phyloP scores from a whole-genome alignment of 352 stramenopile genomes.

The Phytopythium vexans region DNA sequence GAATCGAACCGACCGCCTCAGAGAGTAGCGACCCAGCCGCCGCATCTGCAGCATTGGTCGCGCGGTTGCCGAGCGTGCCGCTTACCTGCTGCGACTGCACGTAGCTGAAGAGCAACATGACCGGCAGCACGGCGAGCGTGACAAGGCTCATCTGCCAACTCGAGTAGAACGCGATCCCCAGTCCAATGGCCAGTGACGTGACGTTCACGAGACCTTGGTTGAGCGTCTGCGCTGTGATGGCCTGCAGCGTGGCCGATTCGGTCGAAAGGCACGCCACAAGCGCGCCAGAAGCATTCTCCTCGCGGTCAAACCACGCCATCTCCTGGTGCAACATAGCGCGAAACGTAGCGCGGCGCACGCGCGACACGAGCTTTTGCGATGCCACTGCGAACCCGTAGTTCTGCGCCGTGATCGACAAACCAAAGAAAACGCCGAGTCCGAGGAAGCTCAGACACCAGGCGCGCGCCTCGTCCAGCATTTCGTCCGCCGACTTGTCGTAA shows the following conservation, averaged over 20 bases:
- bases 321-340: slow-evolving; percentile 55
- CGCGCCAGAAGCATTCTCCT: slow-evolving; percentile 51
- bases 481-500: slow-evolving; percentile 11
- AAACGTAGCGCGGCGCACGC: slow-evolving; percentile 26
- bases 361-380: slow-evolving; percentile 28
- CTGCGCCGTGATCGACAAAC: slow-evolving; percentile 17
- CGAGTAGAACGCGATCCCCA: slow-evolving; percentile 29
- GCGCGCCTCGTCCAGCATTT: slow-evolving; percentile 20
- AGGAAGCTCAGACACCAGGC: slow-evolving; percentile 31
- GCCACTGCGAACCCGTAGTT: slow-evolving; percentile 39
- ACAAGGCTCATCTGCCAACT: slow-evolving; percentile 44
- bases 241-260: slow-evolving; percentile 54
- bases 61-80: slow-evolving; percentile 14
- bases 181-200: slow-evolving; percentile 18
- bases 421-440: slow-evolving; percentile 21
- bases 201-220: slow-evolving; percentile 30
- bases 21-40: slow-evolving; percentile 19
- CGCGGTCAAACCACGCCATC: slow-evolving; percentile 62
- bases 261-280: slow-evolving; percentile 52
- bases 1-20: slow-evolving; percentile 29
- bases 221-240: slow-evolving; percentile 30
- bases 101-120: slow-evolving; percentile 11
- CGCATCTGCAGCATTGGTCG: slow-evolving; percentile 19
- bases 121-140: slow-evolving; percentile 19
- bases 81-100: slow-evolving; percentile 18